A percentile compares a stretch with the other conserved stretches of the same genome.
Evolutionary conservation across 1,284 basidiomycete genomes (phyloP).

Genomic region (Fistulinella staudtii): DNA sequence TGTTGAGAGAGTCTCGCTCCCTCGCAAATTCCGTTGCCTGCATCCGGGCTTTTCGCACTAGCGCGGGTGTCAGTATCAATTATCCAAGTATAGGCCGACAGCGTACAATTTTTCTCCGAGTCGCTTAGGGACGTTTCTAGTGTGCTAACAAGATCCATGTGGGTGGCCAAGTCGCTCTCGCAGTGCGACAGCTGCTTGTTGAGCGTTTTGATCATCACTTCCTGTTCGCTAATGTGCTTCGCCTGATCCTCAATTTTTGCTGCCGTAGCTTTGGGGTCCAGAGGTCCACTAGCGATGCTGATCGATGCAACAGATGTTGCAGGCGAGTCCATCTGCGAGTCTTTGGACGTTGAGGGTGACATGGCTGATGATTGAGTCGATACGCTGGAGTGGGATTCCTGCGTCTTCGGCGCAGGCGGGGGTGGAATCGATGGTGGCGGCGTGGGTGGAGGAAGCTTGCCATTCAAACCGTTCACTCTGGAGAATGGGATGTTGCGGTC

Average conservation of each 20-base stretch:
- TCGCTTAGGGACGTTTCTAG: conserved; percentile 83
- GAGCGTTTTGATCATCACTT: conserved; percentile 86
- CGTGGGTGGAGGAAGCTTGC: conserved; percentile 83
- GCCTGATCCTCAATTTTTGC: conserved; percentile 68
- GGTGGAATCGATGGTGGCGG: conserved; percentile 87
- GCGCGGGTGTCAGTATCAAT: conserved; percentile 7
- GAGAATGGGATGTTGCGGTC: conserved; percentile 56
- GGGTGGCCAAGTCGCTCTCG: conserved; percentile 85
- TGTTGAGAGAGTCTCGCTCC: conserved; percentile 72
- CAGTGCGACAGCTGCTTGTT: conserved; percentile 90
- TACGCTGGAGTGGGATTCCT: conserved; percentile 45
- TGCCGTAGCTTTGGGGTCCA: conserved; percentile 51
- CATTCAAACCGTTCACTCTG: conserved; percentile 55
- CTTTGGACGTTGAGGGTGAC: conserved; percentile 53
- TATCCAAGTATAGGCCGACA: conserved; percentile 10
- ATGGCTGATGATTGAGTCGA: conserved; percentile 55
- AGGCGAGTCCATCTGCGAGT: conserved; percentile 64
- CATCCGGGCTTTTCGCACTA: conserved; percentile 87
- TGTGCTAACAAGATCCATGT: conserved; percentile 84
- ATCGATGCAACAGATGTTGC: conserved; percentile 56
- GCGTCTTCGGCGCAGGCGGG: conserved; percentile 69
- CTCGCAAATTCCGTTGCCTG: conserved; percentile 83
- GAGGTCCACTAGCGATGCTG: conserved; percentile 28
- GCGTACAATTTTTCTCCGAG: conserved; percentile 85
- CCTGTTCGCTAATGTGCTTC: conserved; percentile 78